Base-by-base conservation (phyloP, 768 basidiomycete species). In the Paxillus ammoniavirescens region DNA sequence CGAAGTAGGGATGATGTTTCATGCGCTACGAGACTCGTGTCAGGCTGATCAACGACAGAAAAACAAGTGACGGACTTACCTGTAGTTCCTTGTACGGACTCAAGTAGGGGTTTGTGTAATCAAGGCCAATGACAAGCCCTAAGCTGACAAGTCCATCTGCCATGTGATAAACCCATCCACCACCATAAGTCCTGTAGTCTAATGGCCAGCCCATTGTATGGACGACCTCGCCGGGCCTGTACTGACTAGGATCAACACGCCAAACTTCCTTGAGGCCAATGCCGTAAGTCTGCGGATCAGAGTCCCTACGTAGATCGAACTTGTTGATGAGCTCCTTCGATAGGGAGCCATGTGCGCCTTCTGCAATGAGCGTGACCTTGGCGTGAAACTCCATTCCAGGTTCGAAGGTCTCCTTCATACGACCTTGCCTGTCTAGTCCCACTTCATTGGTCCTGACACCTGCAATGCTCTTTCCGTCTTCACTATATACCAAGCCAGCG, bases 241-340 rank as follows among this genome's bases (percentile, higher is more conserved):
- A 80, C 60, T 76, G 62, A 47, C 63, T 78, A 52, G 80, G 59
- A 67, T 84, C 83, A 12, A 99, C 86, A 36, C 90, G 82, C 97
- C 97, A 98, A 2, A 98, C 93, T 70, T 99, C 96, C 76, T 99
- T 98, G 48, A 98, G 74, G 3, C 97, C 97, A 52, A 99, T 84
- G 0, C 89, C 97, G 62, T 98, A 98, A 3, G 96, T 98, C 74
- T 98, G 97, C 2, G 89, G 88, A 69, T 96, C 87, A 2, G 72
- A 66, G 17, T 74, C 54, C 63, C 72, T 82, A 57, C 93, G 75
- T 9, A 98, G 75, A 47, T 84, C 74, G 72, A 94, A 96, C 61
- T 82, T 80, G 18, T 78, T 76, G 52, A 91, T 83, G 3, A 86
- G 82, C 49, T 85, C 77, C 70, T 98, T 96, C 4, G 89, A 84